A percentile compares a stretch with the other conserved stretches of the same genome.
Conservation (phyloP, 2,329 filamentous ascomycete genomes). For the Cadophora sp. region DNA sequence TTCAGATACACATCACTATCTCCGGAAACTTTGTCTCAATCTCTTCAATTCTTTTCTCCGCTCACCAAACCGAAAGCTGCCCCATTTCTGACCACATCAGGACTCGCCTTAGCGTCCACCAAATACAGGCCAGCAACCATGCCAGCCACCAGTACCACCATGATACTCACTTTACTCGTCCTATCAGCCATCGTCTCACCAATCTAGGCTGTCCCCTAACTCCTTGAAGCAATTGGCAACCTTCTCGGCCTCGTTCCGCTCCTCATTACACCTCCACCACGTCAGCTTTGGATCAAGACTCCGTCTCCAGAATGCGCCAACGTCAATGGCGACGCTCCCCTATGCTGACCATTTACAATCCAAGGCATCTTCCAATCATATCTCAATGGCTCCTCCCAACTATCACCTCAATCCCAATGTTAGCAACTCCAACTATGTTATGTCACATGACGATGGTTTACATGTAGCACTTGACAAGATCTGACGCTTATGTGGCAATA, state of each 20-base stretch:
- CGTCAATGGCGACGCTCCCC: constrained; percentile 29
- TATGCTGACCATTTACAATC: constrained; percentile 30
- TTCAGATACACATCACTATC: too few relatives aligned
- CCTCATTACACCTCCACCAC: constrained; percentile 22
- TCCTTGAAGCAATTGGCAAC: constrained; percentile 13
- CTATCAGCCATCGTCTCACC: background rate
- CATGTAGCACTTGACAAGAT: too few relatives aligned
- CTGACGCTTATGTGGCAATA: too few relatives aligned
- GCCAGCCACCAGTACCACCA: background rate
- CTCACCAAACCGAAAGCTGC: background rate
- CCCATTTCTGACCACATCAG: background rate
- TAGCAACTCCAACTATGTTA: too few relatives aligned
- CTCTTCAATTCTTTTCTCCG: background rate
- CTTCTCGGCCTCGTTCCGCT: constrained; percentile 21
- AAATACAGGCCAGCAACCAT: background rate
- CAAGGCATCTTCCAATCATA: constrained; percentile 32
- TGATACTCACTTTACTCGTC: background rate
- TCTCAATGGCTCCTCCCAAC: constrained; percentile 21
- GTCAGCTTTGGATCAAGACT: constrained; percentile 22
- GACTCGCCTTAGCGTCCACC: background rate
- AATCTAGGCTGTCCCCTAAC: constrained; percentile 7
- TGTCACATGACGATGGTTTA: too few relatives aligned
- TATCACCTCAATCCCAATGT: constrained; percentile 5
- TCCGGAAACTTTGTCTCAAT: too few relatives aligned
- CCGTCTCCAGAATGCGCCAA: constrained; percentile 27